Base-by-base conservation (phyloP, 805 yeast species). In the Torulaspora maleeae region DNA sequence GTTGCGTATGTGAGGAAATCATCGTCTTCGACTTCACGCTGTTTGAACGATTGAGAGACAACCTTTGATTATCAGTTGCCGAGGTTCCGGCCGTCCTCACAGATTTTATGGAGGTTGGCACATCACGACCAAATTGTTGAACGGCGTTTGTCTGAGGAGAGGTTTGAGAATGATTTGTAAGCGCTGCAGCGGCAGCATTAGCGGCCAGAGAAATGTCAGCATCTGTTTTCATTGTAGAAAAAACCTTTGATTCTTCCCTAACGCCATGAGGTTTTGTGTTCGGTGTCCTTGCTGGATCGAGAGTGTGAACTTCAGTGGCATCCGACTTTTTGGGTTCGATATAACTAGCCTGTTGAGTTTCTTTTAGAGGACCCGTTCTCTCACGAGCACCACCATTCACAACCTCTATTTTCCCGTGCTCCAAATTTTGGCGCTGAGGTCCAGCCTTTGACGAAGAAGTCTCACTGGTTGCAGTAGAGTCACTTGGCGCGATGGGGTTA, bases 51-150 rank as follows among this genome's bases (percentile, higher is more conserved):
- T 40, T 30, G 3, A 36, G 12, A 11, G 36, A 41, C 22, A 36
- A 17, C n/a, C 17, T 34, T 27, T 33, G 19, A 12, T 36, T 38
- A 15, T 43, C 41, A 9, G 28, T 10, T 27, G 11, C 24, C 16
- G 44, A 30, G 5, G 46, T 39, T n/a, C 38, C 44, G 16, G 20
- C 36, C 2, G 47, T 45, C 24, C 34, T 43, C 11, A 41, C 41
- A 7, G 52, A 45, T n/a, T 39, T 45, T n/a, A 40, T 25, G 13
- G 48, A 45, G 13, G 36, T 38, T 29, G 41, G 42, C 11, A 36
- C 43, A 10, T 49, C 52, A 28, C 52, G 52, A 19, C 49, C 45
- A 43, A 49, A 49, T 42, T 50, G 53, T 28, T 44, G 51, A n/a
- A 45, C 43, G 13, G 50, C 50, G 25, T 44, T 39, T 13, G 36